phyloP scores from a whole-genome alignment of 2,329 filamentous ascomycete species.

The Cladophialophora exuberans region DNA sequence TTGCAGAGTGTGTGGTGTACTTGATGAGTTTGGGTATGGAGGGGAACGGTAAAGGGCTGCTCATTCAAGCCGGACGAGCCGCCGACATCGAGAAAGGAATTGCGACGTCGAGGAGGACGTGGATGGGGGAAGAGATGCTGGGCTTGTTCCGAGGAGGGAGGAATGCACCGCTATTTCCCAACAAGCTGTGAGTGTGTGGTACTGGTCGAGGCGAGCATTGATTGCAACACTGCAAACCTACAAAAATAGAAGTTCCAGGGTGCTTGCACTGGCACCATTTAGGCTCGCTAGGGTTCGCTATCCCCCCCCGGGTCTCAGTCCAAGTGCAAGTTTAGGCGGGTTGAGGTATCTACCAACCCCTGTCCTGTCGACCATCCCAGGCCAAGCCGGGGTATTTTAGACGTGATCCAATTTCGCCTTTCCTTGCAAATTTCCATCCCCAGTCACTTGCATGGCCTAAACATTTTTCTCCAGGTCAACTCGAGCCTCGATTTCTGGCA shows the following conservation, averaged over 20 bases:
- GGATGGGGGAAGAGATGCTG: constrained; percentile 58
- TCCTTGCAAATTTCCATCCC: neutral
- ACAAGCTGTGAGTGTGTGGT: constrained; percentile 27
- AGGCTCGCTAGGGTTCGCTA: too few species aligned
- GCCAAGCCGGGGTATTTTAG: too few species aligned
- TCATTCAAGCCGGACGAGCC: constrained; percentile 49
- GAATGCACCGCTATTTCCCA: constrained; percentile 35
- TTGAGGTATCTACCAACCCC: too few species aligned
- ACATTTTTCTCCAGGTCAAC: neutral
- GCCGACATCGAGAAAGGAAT: constrained; percentile 52
- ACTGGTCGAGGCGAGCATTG: too few species aligned
- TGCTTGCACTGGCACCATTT: too few species aligned
- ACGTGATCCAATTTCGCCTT: constrained; percentile 4
- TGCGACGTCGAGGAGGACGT: constrained; percentile 48
- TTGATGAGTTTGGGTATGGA: constrained; percentile 48
- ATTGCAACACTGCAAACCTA: too few species aligned
- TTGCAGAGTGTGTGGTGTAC: constrained; percentile 51
- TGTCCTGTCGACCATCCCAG: too few species aligned
- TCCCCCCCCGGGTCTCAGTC: too few species aligned
- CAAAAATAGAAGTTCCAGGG: too few species aligned
- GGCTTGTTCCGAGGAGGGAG: constrained; percentile 52
- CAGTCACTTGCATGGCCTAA: too few species aligned
- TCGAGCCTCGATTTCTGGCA: constrained; percentile 2
- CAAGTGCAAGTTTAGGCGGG: too few species aligned
- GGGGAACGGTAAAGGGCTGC: constrained; percentile 51